Base-by-base conservation (phyloP, 129 eudicot species). In the Artemisia argyi region DNA sequence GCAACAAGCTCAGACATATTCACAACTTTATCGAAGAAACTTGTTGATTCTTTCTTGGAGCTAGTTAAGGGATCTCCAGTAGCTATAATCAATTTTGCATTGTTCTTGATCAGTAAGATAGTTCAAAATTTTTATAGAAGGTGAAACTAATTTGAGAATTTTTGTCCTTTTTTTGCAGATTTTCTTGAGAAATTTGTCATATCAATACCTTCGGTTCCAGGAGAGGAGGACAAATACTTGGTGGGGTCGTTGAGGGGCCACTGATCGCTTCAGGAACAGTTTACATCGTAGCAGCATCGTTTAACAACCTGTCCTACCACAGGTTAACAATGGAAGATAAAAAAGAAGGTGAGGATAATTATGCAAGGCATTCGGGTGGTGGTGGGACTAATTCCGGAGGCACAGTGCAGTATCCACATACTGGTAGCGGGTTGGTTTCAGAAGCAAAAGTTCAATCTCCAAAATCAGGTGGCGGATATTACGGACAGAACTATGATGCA, bases 241-340 rank as follows among this genome's bases (percentile, higher is more conserved):
- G 93, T 1, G 97, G 95, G 0, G 49, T 50, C 1, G 97, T 87
- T 0, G 78, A 73, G 18, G 91, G 86, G 2, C 89, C 97, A 1
- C 80, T 85, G 4, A 19, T 83, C 4, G 79, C 97, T 0, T 83
- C 86, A 0, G 89, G 90, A 7, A 78, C 87, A 4, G 86, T 85
- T 16, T 68, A 85, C 62, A 72, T 87, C 18, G 67, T 85, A 4
- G 89, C 89, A 7, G 86, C 85, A 11, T 66, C 93, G 30, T 90
- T 85, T 13, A 85, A 66, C 55, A 77, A 74, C 70, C 91, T 95
- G 4, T 50, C 68, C 0, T 87, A 68, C 53, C 80, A 85, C 39
- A 74, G 81, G 65, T 67, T 90, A n/a, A 84, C 87, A 3, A 22
- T 69, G 30, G 87, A 79, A 62, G 82, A 78, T 1, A 80, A 68